Evolutionary conservation across 225 moss, liverwort and hornwort species (phyloP), one percentile per base, ranked within the genome.

Genomic region (Takakia lepidozioides): DNA sequence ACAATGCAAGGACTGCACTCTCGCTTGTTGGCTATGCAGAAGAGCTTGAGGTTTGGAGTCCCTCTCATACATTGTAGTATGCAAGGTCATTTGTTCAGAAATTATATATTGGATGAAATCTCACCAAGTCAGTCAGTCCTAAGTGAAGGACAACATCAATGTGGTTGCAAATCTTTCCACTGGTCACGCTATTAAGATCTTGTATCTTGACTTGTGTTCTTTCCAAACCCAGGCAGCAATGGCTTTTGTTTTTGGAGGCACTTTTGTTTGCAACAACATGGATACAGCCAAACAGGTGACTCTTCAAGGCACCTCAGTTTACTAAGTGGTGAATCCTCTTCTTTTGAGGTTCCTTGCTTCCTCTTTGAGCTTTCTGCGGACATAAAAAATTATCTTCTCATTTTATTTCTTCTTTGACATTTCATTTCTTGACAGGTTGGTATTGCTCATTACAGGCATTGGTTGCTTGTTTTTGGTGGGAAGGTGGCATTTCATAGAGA

Each of bases 401-500:
- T n/a, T n/a, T n/a, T n/a, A n/a, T n/a, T n/a, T n/a, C n/a, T n/a
- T n/a, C n/a, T n/a, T n/a, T n/a, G n/a, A n/a, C n/a, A n/a, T n/a
- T n/a, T n/a, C n/a, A n/a, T n/a, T n/a, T n/a, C n/a, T n/a, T n/a
- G n/a, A n/a, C n/a, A n/a, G n/a, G n/a, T n/a, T n/a, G n/a, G n/a
- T n/a, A n/a, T n/a, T n/a, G n/a, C n/a, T 48, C 22, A 17, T 29
- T 3, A 48, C 3, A 25, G 10, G 16, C 22, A 16, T 23, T 32
- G 17, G 37, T 38, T 23, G 10, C 19, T 11, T 16, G 8, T 21
- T 18, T 15, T 43, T n/a, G 38, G 28, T 46, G 19, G 57, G 14
- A n/a, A 98, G 91, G 73, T 98, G 29, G 91, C 98, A 23, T 98
- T 98, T 66, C 81, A 98, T 61, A 82, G 61, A 69, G 87, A 98